These are phyloP conservation scores for Cucurbita argyrosperma DNA, from an alignment of 306 rosid genomes.

Conservation along the genomic window DNA sequence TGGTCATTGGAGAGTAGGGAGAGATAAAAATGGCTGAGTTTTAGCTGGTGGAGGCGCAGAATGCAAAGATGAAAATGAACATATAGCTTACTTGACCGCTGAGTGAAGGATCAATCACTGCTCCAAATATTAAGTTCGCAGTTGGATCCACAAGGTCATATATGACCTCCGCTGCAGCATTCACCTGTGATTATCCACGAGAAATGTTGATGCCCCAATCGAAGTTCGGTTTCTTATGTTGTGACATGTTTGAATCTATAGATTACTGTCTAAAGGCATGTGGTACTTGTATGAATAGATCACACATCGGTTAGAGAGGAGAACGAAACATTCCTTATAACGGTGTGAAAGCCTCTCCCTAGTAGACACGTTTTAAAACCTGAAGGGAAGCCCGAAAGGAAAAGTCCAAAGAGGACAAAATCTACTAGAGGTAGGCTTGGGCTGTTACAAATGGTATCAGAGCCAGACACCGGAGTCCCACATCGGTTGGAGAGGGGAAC, in stretches of 20 bases:
- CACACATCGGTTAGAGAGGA: too few relatives aligned
- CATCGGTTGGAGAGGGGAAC: too few relatives aligned
- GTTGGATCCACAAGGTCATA: conserved; percentile 98
- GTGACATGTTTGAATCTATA: background rate
- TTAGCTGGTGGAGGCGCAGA: background rate
- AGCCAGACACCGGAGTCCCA: too few relatives aligned
- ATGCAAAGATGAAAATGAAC: background rate
- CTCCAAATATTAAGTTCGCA: conserved; percentile 92
- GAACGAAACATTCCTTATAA: too few relatives aligned
- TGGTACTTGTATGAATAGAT: background rate
- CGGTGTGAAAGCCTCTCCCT: too few relatives aligned
- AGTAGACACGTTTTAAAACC: too few relatives aligned
- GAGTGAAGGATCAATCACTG: conserved; percentile 93
- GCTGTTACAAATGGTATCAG: too few relatives aligned
- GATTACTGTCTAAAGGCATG: background rate
- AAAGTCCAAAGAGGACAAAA: too few relatives aligned
- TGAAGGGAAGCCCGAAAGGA: too few relatives aligned
- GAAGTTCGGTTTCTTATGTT: background rate
- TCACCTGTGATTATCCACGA: conserved; percentile 37
- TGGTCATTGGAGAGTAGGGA: too few relatives aligned
- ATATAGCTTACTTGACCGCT: conserved; percentile 80
- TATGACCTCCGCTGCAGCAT: conserved; percentile 99
- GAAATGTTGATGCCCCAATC: background rate
- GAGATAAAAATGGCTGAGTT: too few relatives aligned
- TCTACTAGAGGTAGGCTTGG: too few relatives aligned